phyloP scores from a whole-genome alignment of 179 eudicot genomes.

The Beta macrorhiza region DNA sequence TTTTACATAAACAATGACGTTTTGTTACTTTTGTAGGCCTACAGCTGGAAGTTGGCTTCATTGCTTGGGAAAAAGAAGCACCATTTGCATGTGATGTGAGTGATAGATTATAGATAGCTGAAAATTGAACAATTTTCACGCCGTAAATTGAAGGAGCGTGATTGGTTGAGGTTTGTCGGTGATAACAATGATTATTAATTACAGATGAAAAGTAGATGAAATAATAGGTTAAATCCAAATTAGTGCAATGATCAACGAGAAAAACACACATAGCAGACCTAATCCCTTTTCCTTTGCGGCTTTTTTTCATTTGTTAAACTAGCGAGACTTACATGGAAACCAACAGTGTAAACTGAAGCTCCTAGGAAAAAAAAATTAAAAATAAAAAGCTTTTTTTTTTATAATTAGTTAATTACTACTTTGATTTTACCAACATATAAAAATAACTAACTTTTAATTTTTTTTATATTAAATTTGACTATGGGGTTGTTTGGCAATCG shows the following conservation, averaged over 20 bases:
- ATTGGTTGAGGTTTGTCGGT: slow-evolving; percentile 4
- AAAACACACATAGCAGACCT: not conserved
- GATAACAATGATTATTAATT: not conserved
- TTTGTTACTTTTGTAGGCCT: not conserved
- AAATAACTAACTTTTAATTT: too few species aligned
- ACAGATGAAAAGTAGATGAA: slow-evolving; percentile 12
- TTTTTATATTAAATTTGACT: too few species aligned
- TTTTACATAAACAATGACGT: not conserved
- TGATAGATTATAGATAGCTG: not conserved
- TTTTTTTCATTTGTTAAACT: not conserved
- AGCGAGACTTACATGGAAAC: not conserved
- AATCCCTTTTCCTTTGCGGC: not conserved
- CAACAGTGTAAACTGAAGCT: too few species aligned
- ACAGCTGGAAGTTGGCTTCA: too few species aligned
- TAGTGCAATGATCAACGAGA: not conserved
- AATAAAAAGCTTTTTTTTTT: too few species aligned
- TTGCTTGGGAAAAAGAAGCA: not conserved
- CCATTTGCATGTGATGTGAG: not conserved
- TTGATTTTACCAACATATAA: too few species aligned
- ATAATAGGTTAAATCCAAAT: slow-evolving; percentile 10
- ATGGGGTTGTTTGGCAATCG: too few species aligned
- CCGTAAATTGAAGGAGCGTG: slow-evolving; percentile 1
- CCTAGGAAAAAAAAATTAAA: too few species aligned
- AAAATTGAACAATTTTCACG: slow-evolving; percentile 8
- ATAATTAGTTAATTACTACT: too few species aligned